A percentile compares a stretch with the other conserved stretches of the same genome.
phyloP scores from a whole-genome alignment of 2,329 filamentous ascomycete genomes.

The Fonsecaea multimorphosa region DNA sequence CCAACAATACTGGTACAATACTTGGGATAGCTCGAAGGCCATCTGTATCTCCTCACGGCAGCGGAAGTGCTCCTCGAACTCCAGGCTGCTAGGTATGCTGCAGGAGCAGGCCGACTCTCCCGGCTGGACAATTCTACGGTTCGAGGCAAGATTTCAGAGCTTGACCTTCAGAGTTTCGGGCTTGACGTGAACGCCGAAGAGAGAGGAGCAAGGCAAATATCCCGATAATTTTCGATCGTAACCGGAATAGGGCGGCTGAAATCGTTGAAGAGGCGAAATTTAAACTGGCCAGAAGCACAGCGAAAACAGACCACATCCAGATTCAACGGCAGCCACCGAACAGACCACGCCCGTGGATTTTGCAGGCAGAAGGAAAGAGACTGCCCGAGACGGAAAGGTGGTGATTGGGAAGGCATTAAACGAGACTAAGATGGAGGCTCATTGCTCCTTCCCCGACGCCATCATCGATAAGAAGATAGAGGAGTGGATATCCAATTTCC shows the following conservation, averaged over 20 bases:
- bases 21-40: not conserved
- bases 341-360: not conserved
- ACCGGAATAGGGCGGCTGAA: constrained; percentile 1
- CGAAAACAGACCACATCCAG: not conserved
- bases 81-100: not conserved
- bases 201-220: not conserved
- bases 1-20: not conserved
- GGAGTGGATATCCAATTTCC: constrained; percentile 37
- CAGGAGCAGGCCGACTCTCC: not conserved
- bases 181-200: constrained; percentile 6
- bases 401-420: constrained; percentile 5
- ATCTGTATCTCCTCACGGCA: not conserved
- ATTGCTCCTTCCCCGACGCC: constrained; percentile 30
- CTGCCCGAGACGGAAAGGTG: constrained; percentile 11
- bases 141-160: not conserved
- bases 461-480: constrained; percentile 34
- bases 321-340: constrained; percentile 19
- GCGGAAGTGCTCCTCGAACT: not conserved
- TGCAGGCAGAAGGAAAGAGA: constrained; percentile 9
- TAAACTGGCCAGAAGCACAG: not conserved
- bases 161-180: constrained; percentile 6
- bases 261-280: constrained; percentile 16
- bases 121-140: not conserved
- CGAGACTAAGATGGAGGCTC: constrained; percentile 15
- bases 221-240: not conserved